Base-by-base conservation (phyloP, 345 rosid genomes). In the Adansonia digitata region DNA sequence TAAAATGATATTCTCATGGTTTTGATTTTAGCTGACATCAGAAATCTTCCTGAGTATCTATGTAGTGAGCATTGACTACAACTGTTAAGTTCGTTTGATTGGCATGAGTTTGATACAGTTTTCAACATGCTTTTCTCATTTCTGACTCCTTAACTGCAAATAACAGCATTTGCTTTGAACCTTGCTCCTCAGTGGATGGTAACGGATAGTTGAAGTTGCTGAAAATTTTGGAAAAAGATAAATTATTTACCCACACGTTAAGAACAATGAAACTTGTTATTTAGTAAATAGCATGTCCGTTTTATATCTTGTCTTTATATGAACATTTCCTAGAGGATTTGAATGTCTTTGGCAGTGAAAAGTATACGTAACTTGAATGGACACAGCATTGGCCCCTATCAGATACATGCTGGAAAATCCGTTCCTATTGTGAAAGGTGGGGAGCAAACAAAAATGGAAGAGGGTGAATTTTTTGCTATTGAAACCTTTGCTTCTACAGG, bases 361-460 rank as follows among this genome's bases (percentile, higher is more conserved):
- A 91, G 99, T 71, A 89, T 92, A 49, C 81, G 97, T 72, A 93
- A 91, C 84, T 71, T 94, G 88, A 92, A 91, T 81, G 98, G 97
- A 43, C 98, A 91, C 57, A 90, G 97, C 82, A 86, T 91, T 4
- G 94, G 94, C 62, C 88, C 86, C 1, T 93, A 93, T 71, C 99
- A 90, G 81, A 91, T 95, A 78, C 99, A 93, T 84, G 97, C 98
- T 72, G 97, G 94, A 51, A 95, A 95, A 86, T 90, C 94, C 4
- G 98, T 95, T 71, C 99, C 98, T 35, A 88, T 90, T 34, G 97
- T 93, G 56, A 95, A 93, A 84, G 97, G 98, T 70, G 99, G 99
- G 37, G 97, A 93, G 87, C 98, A 93, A 81, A 93, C 94, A 61
- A 95, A 93, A 80, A 91, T 93, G 99, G 98, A 95, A 85, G 98